Evolutionary conservation across 2,329 filamentous ascomycete species (phyloP).

Genomic region (Bipolaris victoriae): DNA sequence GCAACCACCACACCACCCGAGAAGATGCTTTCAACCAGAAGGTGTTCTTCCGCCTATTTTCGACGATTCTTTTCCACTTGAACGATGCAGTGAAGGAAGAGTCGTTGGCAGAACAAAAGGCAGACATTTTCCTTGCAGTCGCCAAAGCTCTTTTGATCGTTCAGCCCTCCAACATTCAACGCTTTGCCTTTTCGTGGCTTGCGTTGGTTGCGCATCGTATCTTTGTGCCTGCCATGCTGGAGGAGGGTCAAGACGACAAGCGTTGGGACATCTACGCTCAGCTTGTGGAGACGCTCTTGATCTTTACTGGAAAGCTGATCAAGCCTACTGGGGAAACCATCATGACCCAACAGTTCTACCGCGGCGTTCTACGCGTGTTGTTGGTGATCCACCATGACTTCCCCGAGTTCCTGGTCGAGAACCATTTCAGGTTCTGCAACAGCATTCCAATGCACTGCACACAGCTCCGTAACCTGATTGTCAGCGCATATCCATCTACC

Average conservation of each 20-base stretch:
- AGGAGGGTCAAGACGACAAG: constrained; percentile 60
- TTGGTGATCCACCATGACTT: constrained; percentile 91
- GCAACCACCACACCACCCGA: constrained; percentile 81
- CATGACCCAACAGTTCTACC: constrained; percentile 81
- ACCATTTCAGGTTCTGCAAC: constrained; percentile 81
- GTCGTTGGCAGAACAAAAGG: constrained; percentile 59
- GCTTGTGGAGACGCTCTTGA: constrained; percentile 73
- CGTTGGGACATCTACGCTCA: constrained; percentile 81
- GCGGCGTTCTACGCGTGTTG: constrained; percentile 80
- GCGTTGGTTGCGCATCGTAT: constrained; percentile 81
- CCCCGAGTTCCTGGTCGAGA: constrained; percentile 87
- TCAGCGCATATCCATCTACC: constrained; percentile 76
- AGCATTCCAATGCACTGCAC: constrained; percentile 82
- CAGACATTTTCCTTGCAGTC: constrained; percentile 74
- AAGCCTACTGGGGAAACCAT: constrained; percentile 73
- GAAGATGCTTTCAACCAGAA: constrained; percentile 84
- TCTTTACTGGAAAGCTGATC: constrained; percentile 78
- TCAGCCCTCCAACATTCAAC: constrained; percentile 77
- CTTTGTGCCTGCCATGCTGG: constrained; percentile 79
- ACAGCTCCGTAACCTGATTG: constrained; percentile 85
- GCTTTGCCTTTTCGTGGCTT: constrained; percentile 86
- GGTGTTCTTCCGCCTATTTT: constrained; percentile 90
- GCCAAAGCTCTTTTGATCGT: constrained; percentile 74
- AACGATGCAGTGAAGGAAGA: constrained; percentile 61
- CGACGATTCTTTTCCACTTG: constrained; percentile 79